phyloP scores from a whole-genome alignment of 1,139 yeast genomes.

The Yamadazyma buinensis region DNA sequence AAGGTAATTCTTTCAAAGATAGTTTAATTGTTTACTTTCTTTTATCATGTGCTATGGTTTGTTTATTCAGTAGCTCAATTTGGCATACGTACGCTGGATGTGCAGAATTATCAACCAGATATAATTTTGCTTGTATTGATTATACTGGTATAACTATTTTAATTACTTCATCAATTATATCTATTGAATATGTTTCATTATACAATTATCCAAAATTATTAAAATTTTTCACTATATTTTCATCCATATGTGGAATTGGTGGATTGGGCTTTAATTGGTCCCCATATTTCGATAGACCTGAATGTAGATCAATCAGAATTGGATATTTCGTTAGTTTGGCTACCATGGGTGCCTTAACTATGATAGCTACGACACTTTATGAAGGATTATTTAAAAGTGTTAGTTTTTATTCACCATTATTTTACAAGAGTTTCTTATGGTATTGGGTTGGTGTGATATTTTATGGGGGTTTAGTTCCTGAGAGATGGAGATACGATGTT shows the following conservation, averaged over 20 bases:
- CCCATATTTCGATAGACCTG: slow-evolving; percentile 83
- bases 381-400: slow-evolving; percentile 56
- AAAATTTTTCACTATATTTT: slow-evolving; percentile 51
- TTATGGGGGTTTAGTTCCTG: slow-evolving; percentile 88
- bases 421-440: slow-evolving; percentile 63
- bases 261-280: slow-evolving; percentile 89
- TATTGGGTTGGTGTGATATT: slow-evolving; percentile 81
- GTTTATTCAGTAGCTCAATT: slow-evolving; percentile 70
- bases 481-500: slow-evolving; percentile 73
- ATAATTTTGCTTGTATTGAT: slow-evolving; percentile 87
- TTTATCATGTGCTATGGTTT: slow-evolving; percentile 67
- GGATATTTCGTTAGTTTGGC: slow-evolving; percentile 83
- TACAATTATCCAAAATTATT: slow-evolving; percentile 55
- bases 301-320: slow-evolving; percentile 74
- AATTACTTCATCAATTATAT: slow-evolving; percentile 84
- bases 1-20: slow-evolving; percentile 41
- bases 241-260: slow-evolving; percentile 61
- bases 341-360: slow-evolving; percentile 66
- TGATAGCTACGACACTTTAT: slow-evolving; percentile 50
- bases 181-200: slow-evolving; percentile 80
- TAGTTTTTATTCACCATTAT: slow-evolving; percentile 56
- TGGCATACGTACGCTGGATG: slow-evolving; percentile 95
- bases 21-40: slow-evolving; percentile 59
- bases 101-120: slow-evolving; percentile 58
- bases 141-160: slow-evolving; percentile 90